Evolutionary conservation across 805 yeast genomes (phyloP), one percentile per base, ranked within the genome.

Genomic region (Saccharomycopsis olivae): DNA sequence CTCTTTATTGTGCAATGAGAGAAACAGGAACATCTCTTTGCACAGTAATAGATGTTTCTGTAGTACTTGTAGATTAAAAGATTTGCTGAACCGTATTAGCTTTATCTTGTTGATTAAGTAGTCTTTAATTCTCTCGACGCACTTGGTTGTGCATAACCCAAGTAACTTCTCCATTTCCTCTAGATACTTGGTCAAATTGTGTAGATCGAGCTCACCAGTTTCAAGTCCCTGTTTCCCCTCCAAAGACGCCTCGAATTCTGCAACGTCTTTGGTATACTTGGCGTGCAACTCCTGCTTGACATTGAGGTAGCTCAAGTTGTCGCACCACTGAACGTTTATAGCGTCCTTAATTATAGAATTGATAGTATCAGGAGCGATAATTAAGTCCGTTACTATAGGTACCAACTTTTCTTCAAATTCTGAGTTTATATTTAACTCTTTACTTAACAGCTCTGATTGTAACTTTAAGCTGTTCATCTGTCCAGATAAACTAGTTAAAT

Each of bases 41-140:
- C 77, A 75, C 31, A 67, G 64, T 3, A 85, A 55, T 37, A 92
- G 58, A 23, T 71, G 70, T 28, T 68, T 66, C 57, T 92, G 97
- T 11, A 88, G 64, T 1, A 66, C 65, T 53, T 86, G 95, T 0
- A 94, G 78, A 9, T 89, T 73, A 0, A 67, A 60, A 14, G 78
- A 74, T 2, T 72, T 69, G n/a, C 64, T 66, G 25, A 55, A 57
- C 40, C 97, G 66, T 17, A 92, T 58, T n/a, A 57, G 52, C 48
- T 83, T 79, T 41, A 92, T 79, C 47, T 77, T 73, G 5, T 59
- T 49, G 2, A 85, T 73, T 23, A 87, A 59, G 52, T 61, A 79
- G 54, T 79, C 81, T 46, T 94, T 69, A 2, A 84, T 73, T 40
- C 94, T 67, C 54, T 88, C 96, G 2, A 84, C 57, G 1, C 84